A percentile compares a stretch with the other conserved stretches of the same genome.
Conservation (phyloP, 73 alveolate genomes). For the Paramecium pentaurelia region DNA sequence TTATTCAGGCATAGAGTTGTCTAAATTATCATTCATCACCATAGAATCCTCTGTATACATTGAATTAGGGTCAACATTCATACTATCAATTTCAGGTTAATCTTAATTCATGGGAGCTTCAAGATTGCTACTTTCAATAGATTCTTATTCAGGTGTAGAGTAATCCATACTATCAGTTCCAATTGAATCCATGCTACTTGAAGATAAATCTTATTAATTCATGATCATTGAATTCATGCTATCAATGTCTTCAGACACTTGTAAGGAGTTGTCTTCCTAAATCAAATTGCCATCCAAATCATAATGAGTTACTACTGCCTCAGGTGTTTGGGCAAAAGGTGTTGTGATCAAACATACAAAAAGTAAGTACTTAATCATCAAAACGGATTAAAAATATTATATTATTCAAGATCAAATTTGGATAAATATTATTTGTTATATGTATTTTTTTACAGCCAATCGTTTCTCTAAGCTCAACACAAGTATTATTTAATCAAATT, state of each 20-base stretch:
- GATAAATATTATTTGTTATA: background rate
- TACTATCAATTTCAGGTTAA: background rate
- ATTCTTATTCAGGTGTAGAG: background rate
- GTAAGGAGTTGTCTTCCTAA: background rate
- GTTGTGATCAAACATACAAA: constrained; percentile 1
- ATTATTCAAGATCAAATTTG: background rate
- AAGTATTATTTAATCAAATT: background rate
- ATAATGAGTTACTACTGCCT: constrained; percentile 41
- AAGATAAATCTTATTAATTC: background rate
- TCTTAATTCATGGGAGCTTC: background rate
- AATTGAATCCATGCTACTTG: background rate
- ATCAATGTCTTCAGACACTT: background rate
- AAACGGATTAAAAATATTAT: background rate
- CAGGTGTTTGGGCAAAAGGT: background rate
- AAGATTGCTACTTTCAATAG: background rate
- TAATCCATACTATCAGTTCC: background rate
- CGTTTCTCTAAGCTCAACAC: background rate
- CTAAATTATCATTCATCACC: background rate
- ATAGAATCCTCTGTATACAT: background rate
- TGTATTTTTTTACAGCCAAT: background rate
- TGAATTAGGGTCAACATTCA: background rate
- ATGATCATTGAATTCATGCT: constrained; percentile 23
- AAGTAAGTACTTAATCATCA: constrained; percentile 16
- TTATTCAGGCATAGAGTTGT: background rate
- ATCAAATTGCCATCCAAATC: constrained; percentile 37